Evolutionary conservation across 1,139 yeast genomes (phyloP), one percentile per base, ranked within the genome.

Genomic region (Nakaseomyces uthaithaninus): DNA sequence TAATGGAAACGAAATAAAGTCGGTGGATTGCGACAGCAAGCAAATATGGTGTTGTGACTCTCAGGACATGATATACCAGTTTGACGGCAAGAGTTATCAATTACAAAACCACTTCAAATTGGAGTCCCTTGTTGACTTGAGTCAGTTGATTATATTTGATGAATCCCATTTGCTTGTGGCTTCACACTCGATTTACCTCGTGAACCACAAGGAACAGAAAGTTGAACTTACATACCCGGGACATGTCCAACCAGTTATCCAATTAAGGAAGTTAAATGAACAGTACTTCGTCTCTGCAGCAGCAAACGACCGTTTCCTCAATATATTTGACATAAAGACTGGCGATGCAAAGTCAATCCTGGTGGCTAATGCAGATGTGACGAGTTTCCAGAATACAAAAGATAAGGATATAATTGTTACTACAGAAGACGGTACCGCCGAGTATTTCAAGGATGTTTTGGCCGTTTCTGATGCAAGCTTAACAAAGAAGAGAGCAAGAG

Each of bases 251-350:
- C 78, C 84, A 3, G 69, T 83, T 30, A 57, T 75, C 10, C 64
- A 76, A 16, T 42, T 67, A 24, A 61, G 72, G 5, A 57, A 72
- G 12, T 39, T 58, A 22, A 60, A 66, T 38, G 55, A 64, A 5
- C 76, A 70, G 38, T 61, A 66, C 33, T 72, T 83, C 49, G 57
- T 83, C 41, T 77, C 91, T 1, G 75, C 81, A 43, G 93, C 95
- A 1, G 66, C 65, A 27, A 78, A 77, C 45, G 96, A 87, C 59
- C 71, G 95, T 51, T 85, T 84, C 57, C 69, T 86, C 51, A 86
- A 84, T 57, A 65, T 83, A 42, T 77, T 80, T 54, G 77, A 58
- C 36, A 39, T 58, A 9, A 65, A 65, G 41, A 56, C 51, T 8
- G 63, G 56, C 44, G 60, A 58, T 36, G 60, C 57, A 19, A 64